Evolutionary conservation across 139 green algal species (phyloP).

Genomic region (Volvox reticuliferus): DNA sequence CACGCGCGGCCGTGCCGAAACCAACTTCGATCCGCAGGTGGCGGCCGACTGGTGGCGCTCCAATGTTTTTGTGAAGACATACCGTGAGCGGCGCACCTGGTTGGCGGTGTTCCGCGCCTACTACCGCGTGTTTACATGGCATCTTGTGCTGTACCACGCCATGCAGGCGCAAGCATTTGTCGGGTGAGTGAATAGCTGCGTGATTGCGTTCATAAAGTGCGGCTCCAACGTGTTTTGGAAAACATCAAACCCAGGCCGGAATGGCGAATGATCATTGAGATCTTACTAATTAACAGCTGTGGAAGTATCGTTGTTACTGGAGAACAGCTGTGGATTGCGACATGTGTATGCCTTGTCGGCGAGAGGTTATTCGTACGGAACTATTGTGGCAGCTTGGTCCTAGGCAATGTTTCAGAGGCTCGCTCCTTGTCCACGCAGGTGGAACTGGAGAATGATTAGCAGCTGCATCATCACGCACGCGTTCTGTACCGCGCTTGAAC

Average conservation of each 20-base stretch:
- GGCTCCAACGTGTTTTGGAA: no score
- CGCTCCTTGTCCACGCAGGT: conserved; percentile 20
- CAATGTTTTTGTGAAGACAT: conserved; percentile 71
- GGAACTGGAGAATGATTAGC: conserved; percentile 53
- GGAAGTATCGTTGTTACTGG: no score
- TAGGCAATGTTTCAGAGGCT: no score
- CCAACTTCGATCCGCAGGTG: conserved; percentile 53
- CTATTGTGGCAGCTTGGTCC: no score
- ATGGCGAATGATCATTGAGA: no score
- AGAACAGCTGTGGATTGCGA: no score
- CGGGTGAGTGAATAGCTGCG: neutral
- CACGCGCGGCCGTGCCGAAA: conserved; percentile 25
- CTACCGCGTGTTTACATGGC: conserved; percentile 60
- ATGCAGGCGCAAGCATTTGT: conserved; percentile 55
- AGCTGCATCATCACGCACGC: conserved; percentile 50
- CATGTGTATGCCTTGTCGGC: no score
- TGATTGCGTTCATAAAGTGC: neutral
- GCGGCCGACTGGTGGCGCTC: conserved; percentile 64
- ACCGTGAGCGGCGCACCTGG: conserved; percentile 64
- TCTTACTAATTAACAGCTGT: no score
- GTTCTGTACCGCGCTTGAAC: conserved; percentile 54
- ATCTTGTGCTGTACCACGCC: conserved; percentile 62
- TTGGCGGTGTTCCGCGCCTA: conserved; percentile 65
- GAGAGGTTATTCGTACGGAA: no score
- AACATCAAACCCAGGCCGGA: no score